Percentiles rank a stretch among this genome's conserved stretches.
Evolutionary conservation across 2,329 filamentous ascomycete genomes (phyloP).

Genomic region (Leptosphaerulina australis): DNA sequence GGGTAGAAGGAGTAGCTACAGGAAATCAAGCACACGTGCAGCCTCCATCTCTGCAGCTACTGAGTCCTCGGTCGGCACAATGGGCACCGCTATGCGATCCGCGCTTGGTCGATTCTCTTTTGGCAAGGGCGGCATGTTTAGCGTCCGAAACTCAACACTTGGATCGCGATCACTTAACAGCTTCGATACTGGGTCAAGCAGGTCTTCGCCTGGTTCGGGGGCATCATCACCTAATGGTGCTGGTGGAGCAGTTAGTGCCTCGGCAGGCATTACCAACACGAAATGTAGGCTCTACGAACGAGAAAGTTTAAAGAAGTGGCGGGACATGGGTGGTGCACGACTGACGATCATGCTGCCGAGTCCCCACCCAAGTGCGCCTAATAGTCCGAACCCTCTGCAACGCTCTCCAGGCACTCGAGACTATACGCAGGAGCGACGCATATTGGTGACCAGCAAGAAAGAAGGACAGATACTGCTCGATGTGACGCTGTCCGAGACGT

Average conservation of each 20-base stretch:
- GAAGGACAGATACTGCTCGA: constrained; percentile 75
- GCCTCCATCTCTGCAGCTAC: constrained; percentile 68
- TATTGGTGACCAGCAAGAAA: constrained; percentile 76
- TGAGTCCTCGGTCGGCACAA: constrained; percentile 75
- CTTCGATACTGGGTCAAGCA: constrained; percentile 54
- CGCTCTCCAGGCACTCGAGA: constrained; percentile 47
- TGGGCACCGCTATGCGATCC: constrained; percentile 75
- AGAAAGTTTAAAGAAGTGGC: constrained; percentile 78
- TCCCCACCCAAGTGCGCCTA: constrained; percentile 57
- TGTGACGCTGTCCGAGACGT: constrained; percentile 81
- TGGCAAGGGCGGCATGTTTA: constrained; percentile 75
- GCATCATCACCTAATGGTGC: constrained; percentile 41
- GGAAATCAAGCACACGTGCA: constrained; percentile 59
- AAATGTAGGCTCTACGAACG: constrained; percentile 87
- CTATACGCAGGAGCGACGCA: constrained; percentile 74
- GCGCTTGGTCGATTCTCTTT: constrained; percentile 75
- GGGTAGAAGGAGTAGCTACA: constrained; percentile 61
- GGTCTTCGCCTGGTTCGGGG: constrained; percentile 47
- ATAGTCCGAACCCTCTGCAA: constrained; percentile 35
- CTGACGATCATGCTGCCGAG: constrained; percentile 80
- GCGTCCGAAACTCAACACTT: constrained; percentile 80
- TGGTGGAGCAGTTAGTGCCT: constrained; percentile 47
- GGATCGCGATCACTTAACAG: constrained; percentile 62
- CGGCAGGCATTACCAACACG: constrained; percentile 75
- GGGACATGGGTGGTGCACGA: constrained; percentile 83